These are phyloP conservation scores for Lophiostoma macrostomum DNA, from an alignment of 495 filamentous ascomycete genomes.

Conservation along the genomic window DNA sequence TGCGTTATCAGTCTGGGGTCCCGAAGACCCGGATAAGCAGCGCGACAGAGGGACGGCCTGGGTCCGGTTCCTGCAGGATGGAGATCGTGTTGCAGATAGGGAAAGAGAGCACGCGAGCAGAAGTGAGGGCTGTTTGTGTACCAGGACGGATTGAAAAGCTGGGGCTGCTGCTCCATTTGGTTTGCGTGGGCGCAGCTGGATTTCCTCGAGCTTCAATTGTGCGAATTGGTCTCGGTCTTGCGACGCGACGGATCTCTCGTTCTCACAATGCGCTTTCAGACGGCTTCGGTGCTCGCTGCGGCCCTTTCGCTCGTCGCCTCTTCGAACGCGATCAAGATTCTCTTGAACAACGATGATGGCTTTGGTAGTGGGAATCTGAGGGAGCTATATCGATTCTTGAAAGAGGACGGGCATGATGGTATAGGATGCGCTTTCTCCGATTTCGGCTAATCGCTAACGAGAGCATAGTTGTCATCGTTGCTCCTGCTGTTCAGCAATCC, in stretches of 20 bases:
- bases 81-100: neutral
- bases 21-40: neutral
- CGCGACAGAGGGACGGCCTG: neutral
- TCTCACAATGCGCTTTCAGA: neutral
- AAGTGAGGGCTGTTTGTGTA: neutral
- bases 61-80: neutral
- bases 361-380: conserved; percentile 45
- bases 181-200: no score
- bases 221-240: neutral
- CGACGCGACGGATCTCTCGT: neutral
- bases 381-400: conserved; percentile 44
- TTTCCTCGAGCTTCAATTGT: no score
- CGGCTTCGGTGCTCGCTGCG: neutral
- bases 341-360: conserved; percentile 51
- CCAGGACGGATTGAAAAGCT: no score
- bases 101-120: conserved; percentile 2
- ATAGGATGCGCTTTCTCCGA: neutral
- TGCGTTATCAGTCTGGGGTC: neutral
- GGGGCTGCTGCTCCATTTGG: no score
- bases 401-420: conserved; percentile 40
- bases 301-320: conserved; percentile 2
- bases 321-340: conserved; percentile 40
- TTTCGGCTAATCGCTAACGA: no score
- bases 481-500: conserved; percentile 33
- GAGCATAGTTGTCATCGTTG: conserved; percentile 42